phyloP scores from a whole-genome alignment of 2,329 filamentous ascomycete species.

The Trichophyton rubrum region DNA sequence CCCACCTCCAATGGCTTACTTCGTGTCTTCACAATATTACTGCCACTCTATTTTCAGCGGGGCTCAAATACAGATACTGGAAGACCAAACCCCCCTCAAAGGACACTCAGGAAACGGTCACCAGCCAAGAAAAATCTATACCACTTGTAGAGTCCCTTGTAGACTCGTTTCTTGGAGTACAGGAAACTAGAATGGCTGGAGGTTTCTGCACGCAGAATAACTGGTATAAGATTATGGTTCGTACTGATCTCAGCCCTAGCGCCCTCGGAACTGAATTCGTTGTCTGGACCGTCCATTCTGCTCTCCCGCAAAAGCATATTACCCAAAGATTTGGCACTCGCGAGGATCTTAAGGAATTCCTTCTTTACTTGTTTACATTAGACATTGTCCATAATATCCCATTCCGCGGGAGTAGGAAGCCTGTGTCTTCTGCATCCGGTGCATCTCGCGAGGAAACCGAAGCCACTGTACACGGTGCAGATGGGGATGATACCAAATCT shows the following conservation, averaged over 20 bases:
- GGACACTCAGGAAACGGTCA: slow-evolving; percentile 11
- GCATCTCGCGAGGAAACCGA: background rate
- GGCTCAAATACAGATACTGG: slow-evolving; percentile 20
- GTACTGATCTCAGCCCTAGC: slow-evolving; percentile 23
- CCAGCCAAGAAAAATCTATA: slow-evolving; percentile 10
- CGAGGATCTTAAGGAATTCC: slow-evolving; percentile 24
- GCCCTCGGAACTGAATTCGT: slow-evolving; percentile 30
- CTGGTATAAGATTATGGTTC: slow-evolving; percentile 28
- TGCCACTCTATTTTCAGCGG: slow-evolving; percentile 23
- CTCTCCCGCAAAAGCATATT: slow-evolving; percentile 18
- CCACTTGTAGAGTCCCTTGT: slow-evolving; percentile 31
- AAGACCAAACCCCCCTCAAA: slow-evolving; percentile 15
- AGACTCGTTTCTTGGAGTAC: slow-evolving; percentile 29
- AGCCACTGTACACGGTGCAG: background rate
- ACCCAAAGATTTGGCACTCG: slow-evolving; percentile 23
- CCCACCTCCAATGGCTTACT: slow-evolving; percentile 25
- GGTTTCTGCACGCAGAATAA: slow-evolving; percentile 24
- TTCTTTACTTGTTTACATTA: slow-evolving; percentile 27
- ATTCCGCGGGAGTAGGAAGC: slow-evolving; percentile 7
- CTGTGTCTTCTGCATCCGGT: background rate
- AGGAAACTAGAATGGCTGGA: slow-evolving; percentile 33
- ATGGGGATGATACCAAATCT: background rate
- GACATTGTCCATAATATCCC: slow-evolving; percentile 27
- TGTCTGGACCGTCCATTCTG: slow-evolving; percentile 23
- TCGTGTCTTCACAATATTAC: slow-evolving; percentile 23